A percentile compares a stretch with the other conserved stretches of the same genome.
Evolutionary conservation across 1,284 basidiomycete genomes (phyloP).

Genomic region (Naganishia liquefaciens): DNA sequence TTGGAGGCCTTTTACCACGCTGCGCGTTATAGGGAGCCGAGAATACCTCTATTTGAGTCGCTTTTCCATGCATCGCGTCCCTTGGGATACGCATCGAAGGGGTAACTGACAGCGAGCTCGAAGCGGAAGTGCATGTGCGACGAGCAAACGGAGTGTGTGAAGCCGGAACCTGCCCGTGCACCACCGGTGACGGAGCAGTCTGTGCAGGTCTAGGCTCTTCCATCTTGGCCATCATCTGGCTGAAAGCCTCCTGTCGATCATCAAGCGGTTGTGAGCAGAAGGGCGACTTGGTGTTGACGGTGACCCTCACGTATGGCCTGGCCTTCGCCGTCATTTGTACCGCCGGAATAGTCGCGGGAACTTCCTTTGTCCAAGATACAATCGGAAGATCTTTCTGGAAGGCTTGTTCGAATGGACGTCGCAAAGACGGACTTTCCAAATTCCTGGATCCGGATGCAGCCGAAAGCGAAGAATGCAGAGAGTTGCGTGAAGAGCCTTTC

Average conservation of each 20-base stretch:
- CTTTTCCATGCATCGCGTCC: constrained; percentile 15
- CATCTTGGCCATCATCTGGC: background rate
- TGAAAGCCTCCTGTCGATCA: background rate
- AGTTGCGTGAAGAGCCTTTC: background rate
- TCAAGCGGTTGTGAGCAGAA: background rate
- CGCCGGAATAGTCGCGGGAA: background rate
- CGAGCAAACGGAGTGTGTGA: background rate
- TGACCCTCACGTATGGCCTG: constrained; percentile 6
- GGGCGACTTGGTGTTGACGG: background rate
- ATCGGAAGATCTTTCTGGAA: background rate
- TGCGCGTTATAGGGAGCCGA: background rate
- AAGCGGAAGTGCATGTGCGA: background rate
- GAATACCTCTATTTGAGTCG: background rate
- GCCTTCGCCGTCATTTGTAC: background rate
- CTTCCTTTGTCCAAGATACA: constrained; percentile 6
- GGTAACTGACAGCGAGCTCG: background rate
- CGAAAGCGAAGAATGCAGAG: background rate
- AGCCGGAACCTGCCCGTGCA: background rate
- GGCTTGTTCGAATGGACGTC: background rate
- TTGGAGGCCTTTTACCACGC: background rate
- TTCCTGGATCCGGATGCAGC: background rate
- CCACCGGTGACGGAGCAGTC: background rate
- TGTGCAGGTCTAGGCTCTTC: background rate
- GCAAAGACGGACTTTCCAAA: no score
- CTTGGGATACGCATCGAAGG: constrained; percentile 1